A percentile compares a stretch with the other conserved stretches of the same genome.
phyloP scores from a whole-genome alignment of 2,329 filamentous ascomycete genomes.

The Coniochaeta sp. region DNA sequence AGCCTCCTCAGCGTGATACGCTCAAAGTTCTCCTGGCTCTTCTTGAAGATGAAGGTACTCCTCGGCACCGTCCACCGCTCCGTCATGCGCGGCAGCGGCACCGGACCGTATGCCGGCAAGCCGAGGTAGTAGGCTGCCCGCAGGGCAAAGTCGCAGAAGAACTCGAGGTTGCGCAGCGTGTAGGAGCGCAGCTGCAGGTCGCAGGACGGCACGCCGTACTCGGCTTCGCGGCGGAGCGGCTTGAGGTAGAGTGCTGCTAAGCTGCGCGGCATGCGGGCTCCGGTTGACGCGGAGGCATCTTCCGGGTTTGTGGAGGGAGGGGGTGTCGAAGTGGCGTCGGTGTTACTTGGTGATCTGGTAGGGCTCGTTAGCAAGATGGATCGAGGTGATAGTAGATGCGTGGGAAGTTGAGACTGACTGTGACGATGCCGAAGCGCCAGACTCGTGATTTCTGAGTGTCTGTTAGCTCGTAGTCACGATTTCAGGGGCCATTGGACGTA shows the following conservation, averaged over 20 bases:
- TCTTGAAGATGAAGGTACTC: slow-evolving; percentile 91
- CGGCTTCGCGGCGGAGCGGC: slow-evolving; percentile 67
- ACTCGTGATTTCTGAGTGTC: slow-evolving; percentile 1
- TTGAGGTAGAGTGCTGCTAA: slow-evolving; percentile 82
- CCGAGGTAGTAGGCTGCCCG: slow-evolving; percentile 91
- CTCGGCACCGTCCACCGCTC: slow-evolving; percentile 93
- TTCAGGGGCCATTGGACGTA: slow-evolving; percentile 6
- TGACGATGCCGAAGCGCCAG: not conserved
- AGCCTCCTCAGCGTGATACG: slow-evolving; percentile 76
- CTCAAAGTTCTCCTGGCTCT: slow-evolving; percentile 97
- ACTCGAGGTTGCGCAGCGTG: slow-evolving; percentile 81
- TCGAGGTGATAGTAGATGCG: not conserved
- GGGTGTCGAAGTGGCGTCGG: not conserved
- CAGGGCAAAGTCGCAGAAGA: slow-evolving; percentile 90
- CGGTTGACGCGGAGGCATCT: not conserved
- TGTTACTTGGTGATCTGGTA: not conserved
- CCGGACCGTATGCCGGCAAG: slow-evolving; percentile 76
- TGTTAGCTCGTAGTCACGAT: slow-evolving; percentile 1
- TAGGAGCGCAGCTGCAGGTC: slow-evolving; percentile 92
- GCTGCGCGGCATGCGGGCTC: slow-evolving; percentile 60
- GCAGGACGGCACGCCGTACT: slow-evolving; percentile 76
- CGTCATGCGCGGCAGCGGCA: slow-evolving; percentile 76
- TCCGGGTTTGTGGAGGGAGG: not conserved
- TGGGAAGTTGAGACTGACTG: not conserved
- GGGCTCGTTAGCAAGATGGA: not conserved